Evolutionary conservation across 805 yeast genomes (phyloP), one percentile per base, ranked within the genome.

Genomic region (Saturnispora halmiae): DNA sequence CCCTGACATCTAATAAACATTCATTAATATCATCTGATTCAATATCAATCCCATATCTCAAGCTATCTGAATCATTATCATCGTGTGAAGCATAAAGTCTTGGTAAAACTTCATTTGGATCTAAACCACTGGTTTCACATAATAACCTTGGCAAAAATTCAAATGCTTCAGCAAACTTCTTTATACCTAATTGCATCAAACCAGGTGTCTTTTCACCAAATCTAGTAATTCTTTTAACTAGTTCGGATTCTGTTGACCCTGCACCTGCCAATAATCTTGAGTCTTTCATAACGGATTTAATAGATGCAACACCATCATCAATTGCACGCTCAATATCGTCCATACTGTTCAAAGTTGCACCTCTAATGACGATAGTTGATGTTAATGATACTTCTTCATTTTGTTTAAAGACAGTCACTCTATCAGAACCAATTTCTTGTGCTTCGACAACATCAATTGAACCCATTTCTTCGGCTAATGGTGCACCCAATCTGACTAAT

Each of bases 321-420:
- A 92, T 85, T 38, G 97, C 95, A 56, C 98, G 78, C 68, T 92
- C 98, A 45, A 92, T 75, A 59, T 92, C 97, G 56, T 92, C 98
- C 58, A 92, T 67, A 59, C 73, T 77, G 65, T 85, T 88, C 63
- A 86, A 90, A 6, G 98, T 92, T 32, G 98, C 98, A 42, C 98
- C 98, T 63, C 98, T 77, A 41, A 92, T 69, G 36, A 92, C 81
- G 53, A 92, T 87, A 7, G 98, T 92, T 13, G 97, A 79, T 4
- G 98, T 92, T 52, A 83, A 73, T 21, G 95, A 80, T 34, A 59
- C 55, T 48, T 69, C 76, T 26, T 66, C 61, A 47, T 72, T 76
- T 64, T 92, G 98, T 59, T 85, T 75, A 70, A 92, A 88, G 24
- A 92, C 73, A 8, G 97, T 90, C 29, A 92, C 97, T 61, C 96